These are phyloP conservation scores for Rutidosis leptorrhynchoides DNA, from an alignment of 129 eudicot genomes.

Conservation along the genomic window DNA sequence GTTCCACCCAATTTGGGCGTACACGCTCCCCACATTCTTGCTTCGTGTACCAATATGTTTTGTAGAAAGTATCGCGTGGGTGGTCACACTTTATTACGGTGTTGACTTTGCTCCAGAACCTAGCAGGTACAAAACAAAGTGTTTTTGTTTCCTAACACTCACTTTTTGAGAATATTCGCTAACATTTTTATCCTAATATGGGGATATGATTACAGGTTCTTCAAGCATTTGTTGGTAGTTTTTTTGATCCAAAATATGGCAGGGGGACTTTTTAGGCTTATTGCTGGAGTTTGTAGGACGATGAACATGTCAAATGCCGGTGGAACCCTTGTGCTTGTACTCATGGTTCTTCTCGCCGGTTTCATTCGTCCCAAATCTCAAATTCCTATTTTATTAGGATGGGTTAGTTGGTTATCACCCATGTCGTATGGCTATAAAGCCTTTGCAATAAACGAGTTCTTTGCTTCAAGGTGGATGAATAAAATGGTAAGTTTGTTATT, in stretches of 20 bases:
- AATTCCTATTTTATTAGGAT: slow-evolving; percentile 39
- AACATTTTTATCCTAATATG: slow-evolving; percentile 1
- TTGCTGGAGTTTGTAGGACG: slow-evolving; percentile 63
- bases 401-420: slow-evolving; percentile 57
- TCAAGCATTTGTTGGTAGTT: slow-evolving; percentile 59
- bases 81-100: slow-evolving; percentile 50
- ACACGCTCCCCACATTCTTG: slow-evolving; percentile 63
- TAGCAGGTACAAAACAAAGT: slow-evolving; percentile 60
- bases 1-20: slow-evolving; percentile 87
- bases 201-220: slow-evolving; percentile 57
- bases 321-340: slow-evolving; percentile 56
- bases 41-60: slow-evolving; percentile 61
- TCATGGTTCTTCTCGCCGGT: slow-evolving; percentile 68
- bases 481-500: slow-evolving; percentile 31
- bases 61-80: slow-evolving; percentile 55
- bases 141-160: background rate
- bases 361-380: slow-evolving; percentile 65
- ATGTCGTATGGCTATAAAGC: slow-evolving; percentile 44
- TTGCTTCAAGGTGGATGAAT: slow-evolving; percentile 52
- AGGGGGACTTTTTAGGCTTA: slow-evolving; percentile 62
- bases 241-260: slow-evolving; percentile 75
- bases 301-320: slow-evolving; percentile 75
- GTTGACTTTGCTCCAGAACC: slow-evolving; percentile 84
- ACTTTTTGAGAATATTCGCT: background rate
- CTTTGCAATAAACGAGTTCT: slow-evolving; percentile 44